Evolutionary conservation across 805 yeast genomes (phyloP).

Genomic region (Brettanomyces nanus): DNA sequence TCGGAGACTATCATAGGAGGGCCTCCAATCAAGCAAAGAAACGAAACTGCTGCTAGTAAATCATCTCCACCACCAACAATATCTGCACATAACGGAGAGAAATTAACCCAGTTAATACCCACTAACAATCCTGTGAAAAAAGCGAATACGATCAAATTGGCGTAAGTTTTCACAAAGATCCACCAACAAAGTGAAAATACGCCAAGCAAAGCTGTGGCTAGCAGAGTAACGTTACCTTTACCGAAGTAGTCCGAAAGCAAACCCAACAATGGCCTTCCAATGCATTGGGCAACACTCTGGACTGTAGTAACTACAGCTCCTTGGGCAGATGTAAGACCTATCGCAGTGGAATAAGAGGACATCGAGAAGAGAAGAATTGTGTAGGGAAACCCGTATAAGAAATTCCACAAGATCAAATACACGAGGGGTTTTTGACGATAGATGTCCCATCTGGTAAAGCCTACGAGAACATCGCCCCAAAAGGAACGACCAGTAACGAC

Average conservation of each 20-base stretch:
- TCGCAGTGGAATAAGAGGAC: constrained; percentile 38
- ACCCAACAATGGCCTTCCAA: constrained; percentile 46
- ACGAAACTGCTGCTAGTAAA: constrained; percentile 22
- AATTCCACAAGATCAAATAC: constrained; percentile 17
- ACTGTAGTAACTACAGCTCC: constrained; percentile 42
- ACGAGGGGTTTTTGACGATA: constrained; percentile 16
- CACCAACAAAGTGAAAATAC: constrained; percentile 38
- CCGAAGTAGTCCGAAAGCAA: constrained; percentile 38
- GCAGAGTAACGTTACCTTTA: constrained; percentile 36
- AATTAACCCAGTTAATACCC: constrained; percentile 37
- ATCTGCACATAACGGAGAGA: no score
- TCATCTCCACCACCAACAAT: constrained; percentile 24
- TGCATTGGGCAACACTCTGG: constrained; percentile 36
- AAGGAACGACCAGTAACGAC: constrained; percentile 11
- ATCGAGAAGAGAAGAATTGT: constrained; percentile 36
- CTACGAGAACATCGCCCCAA: constrained; percentile 12
- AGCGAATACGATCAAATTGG: constrained; percentile 34
- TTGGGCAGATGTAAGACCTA: constrained; percentile 39
- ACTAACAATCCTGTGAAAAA: constrained; percentile 35
- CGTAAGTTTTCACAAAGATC: constrained; percentile 37
- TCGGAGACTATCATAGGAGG: constrained; percentile 24
- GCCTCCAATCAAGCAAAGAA: constrained; percentile 22
- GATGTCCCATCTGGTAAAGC: constrained; percentile 11
- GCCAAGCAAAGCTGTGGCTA: constrained; percentile 27
- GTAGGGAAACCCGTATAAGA: constrained; percentile 24